Conservation (phyloP, 1,139 yeast genomes). For the Kurtzmaniella natalensis region DNA sequence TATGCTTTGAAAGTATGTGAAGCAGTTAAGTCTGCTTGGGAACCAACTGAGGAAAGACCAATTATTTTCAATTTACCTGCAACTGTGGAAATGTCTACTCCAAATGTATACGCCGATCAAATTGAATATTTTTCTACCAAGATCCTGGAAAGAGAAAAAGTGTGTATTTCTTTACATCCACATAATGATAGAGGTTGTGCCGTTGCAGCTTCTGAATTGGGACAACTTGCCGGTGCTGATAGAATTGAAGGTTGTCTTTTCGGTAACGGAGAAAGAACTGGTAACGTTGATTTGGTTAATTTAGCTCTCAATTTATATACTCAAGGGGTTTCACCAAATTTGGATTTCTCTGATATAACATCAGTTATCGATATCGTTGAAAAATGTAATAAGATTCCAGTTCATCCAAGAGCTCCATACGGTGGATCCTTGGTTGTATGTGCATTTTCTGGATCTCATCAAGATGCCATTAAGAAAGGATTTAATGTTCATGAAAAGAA, state of each 20-base stretch:
- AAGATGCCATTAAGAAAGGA: slow-evolving; percentile 97
- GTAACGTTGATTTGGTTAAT: slow-evolving; percentile 93
- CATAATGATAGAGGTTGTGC: slow-evolving; percentile 98
- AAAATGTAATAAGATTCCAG: slow-evolving; percentile 92
- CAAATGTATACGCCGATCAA: slow-evolving; percentile 95
- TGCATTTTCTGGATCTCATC: slow-evolving; percentile 96
- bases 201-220: slow-evolving; percentile 95
- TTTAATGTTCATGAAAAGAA: slow-evolving; percentile 55
- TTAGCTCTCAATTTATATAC: slow-evolving; percentile 91
- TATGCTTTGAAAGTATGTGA: slow-evolving; percentile 84
- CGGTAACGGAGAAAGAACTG: slow-evolving; percentile 98
- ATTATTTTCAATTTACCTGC: slow-evolving; percentile 96
- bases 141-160: slow-evolving; percentile 77
- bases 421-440: slow-evolving; percentile 96
- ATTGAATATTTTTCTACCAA: slow-evolving; percentile 82
- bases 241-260: slow-evolving; percentile 96
- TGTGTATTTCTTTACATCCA: slow-evolving; percentile 87
- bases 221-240: slow-evolving; percentile 93
- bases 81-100: slow-evolving; percentile 94
- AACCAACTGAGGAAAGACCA: slow-evolving; percentile 74
- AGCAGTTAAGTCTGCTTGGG: slow-evolving; percentile 95
- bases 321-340: slow-evolving; percentile 81
- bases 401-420: slow-evolving; percentile 90
- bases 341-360: slow-evolving; percentile 83
- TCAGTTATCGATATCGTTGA: slow-evolving; percentile 84